Conservation (phyloP, 805 yeast species). For the Yarrowia bubula region DNA sequence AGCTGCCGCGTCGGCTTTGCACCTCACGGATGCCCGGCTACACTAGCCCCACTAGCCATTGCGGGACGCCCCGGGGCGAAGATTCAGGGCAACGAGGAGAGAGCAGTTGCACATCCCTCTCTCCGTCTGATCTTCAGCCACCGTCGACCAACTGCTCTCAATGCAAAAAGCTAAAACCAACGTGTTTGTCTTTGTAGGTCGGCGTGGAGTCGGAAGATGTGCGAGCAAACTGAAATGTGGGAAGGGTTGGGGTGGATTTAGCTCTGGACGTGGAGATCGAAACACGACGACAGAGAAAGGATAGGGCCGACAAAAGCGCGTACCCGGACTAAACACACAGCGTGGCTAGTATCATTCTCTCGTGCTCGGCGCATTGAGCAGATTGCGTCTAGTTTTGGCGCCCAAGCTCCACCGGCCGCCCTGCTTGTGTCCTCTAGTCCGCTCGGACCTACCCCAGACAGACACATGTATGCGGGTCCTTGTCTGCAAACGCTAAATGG, state of each 20-base stretch:
- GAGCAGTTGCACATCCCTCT: no score
- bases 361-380: not conserved
- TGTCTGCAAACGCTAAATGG: not conserved
- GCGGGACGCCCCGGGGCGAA: no score
- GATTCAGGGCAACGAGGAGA: no score
- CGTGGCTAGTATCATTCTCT: not conserved
- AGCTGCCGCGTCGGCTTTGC: slow-evolving; percentile 17
- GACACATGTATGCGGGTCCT: not conserved
- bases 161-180: slow-evolving; percentile 10
- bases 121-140: not conserved
- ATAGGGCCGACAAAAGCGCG: not conserved
- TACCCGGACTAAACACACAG: not conserved
- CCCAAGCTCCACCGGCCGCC: not conserved
- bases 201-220: slow-evolving; percentile 25
- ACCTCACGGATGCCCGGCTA: not conserved
- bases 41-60: not conserved
- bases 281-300: not conserved
- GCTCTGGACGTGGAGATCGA: slow-evolving; percentile 5
- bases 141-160: slow-evolving; percentile 14
- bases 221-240: slow-evolving; percentile 19
- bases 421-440: not conserved
- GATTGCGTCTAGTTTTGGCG: not conserved
- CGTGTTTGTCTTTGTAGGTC: slow-evolving; percentile 17
- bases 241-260: slow-evolving; percentile 24
- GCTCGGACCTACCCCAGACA: not conserved